Base-by-base conservation (phyloP, 2,329 filamentous ascomycete species). In the Amphichorda felina region DNA sequence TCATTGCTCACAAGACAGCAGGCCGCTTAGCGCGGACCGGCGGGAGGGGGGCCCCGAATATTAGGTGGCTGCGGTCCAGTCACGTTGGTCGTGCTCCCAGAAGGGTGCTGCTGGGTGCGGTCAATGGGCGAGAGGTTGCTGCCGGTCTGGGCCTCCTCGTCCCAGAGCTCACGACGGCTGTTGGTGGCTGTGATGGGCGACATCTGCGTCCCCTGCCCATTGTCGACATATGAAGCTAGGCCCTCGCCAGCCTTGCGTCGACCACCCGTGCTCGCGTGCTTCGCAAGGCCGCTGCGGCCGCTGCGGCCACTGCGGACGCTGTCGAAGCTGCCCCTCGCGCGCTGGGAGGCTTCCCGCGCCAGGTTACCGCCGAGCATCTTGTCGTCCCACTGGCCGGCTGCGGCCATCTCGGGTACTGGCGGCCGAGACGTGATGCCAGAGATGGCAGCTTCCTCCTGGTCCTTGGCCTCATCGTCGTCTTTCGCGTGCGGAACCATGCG, bases 401-500 rank as follows among this genome's bases (percentile, higher is more conserved):
- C 36, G n/a, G 33, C 34, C 13, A 41, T 46, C 26, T 43, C 41
- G 11, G 38, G 39, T 8, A 49, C 45, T n/a, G 50, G 38, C 11
- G 54, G 48, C 13, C 60, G 47, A 1, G 55, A 47, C 48, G 64
- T 72, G 36, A 75, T 47, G 3, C 59, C 59, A 2, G 63, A 54
- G 22, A 59, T 58, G 17, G 70, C 69, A 16, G 57, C 50, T 41
- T 58, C 50, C 50, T 74, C 68, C 6, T 48, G 48, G 14, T 53
- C 52, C 11, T 50, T 44, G 11, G 42, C 45, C 31, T 52, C 47
- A 13, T 48, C 46, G 7, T 53, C 43, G 6, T 53, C 43, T 11
- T 47, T 46, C 8, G 51, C 38, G 7, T 49, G 43, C 2, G 82
- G 80, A 5, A 82, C 63, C 48, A 93, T 58, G 24, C 85, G 77